Conservation (phyloP, 2,329 filamentous ascomycete species). For the Paraconiothyrium sp. region DNA sequence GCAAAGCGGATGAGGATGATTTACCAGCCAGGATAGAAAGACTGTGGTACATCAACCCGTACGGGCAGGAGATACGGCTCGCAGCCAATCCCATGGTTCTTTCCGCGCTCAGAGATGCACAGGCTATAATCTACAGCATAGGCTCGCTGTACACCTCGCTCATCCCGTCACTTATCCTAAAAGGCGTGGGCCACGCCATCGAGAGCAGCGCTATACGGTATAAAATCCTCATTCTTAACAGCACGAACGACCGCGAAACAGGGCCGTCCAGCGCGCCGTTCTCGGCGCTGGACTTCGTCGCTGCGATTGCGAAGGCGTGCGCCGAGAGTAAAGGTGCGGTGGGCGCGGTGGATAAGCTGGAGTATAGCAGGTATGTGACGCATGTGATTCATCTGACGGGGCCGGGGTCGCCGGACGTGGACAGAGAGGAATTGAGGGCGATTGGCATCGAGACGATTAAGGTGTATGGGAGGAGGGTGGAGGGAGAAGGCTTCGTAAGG, state of each 20-base stretch:
- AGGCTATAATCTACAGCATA: slow-evolving; percentile 86
- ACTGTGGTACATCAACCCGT: slow-evolving; percentile 98
- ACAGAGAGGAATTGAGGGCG: slow-evolving; percentile 68
- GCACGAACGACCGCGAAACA: slow-evolving; percentile 85
- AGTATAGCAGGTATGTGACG: slow-evolving; percentile 77
- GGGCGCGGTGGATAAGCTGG: slow-evolving; percentile 39
- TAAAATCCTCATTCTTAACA: slow-evolving; percentile 88
- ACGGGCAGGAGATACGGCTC: slow-evolving; percentile 93
- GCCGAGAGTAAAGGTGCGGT: slow-evolving; percentile 60
- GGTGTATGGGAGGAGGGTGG: slow-evolving; percentile 75
- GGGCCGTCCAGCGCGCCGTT: slow-evolving; percentile 73
- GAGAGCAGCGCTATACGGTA: slow-evolving; percentile 63
- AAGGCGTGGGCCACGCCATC: slow-evolving; percentile 75
- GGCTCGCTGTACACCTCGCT: slow-evolving; percentile 94
- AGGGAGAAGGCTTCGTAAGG: slow-evolving; percentile 64
- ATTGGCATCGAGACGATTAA: slow-evolving; percentile 81
- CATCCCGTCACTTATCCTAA: slow-evolving; percentile 81
- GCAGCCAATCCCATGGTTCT: slow-evolving; percentile 83
- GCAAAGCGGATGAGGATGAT: slow-evolving; percentile 77
- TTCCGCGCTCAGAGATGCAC: slow-evolving; percentile 69
- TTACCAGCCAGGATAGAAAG: slow-evolving; percentile 79
- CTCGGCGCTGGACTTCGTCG: slow-evolving; percentile 81
- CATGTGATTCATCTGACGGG: slow-evolving; percentile 85
- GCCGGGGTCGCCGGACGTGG: slow-evolving; percentile 73
- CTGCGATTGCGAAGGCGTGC: slow-evolving; percentile 75